phyloP scores from a whole-genome alignment of 2,329 filamentous ascomycete species.

The Bipolaris zeicola region DNA sequence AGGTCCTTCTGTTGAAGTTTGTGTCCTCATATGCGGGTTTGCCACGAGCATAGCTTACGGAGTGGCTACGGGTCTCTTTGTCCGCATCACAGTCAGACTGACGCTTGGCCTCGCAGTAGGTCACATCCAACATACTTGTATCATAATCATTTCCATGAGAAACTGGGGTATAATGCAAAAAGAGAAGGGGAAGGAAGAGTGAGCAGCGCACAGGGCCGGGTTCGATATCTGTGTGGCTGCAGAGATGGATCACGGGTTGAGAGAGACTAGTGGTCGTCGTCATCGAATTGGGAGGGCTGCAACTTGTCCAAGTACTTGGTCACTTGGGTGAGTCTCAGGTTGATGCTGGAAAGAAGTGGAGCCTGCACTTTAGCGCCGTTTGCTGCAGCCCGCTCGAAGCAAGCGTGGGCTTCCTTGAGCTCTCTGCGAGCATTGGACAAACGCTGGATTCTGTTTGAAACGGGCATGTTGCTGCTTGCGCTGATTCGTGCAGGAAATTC shows the following conservation, averaged over 20 bases:
- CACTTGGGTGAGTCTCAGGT: slow-evolving; percentile 18
- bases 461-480: not conserved
- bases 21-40: not conserved
- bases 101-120: not conserved
- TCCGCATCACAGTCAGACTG: not conserved
- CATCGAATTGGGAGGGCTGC: not conserved
- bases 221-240: not conserved
- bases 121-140: not conserved
- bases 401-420: slow-evolving; percentile 27
- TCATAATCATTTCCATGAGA: not conserved
- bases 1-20: not conserved
- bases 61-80: not conserved
- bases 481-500: slow-evolving; percentile 6
- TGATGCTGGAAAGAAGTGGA: slow-evolving; percentile 24
- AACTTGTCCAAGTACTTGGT: slow-evolving; percentile 4
- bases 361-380: slow-evolving; percentile 25
- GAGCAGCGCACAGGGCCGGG: not conserved
- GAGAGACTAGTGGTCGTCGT: not conserved
- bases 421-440: slow-evolving; percentile 29
- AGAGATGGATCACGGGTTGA: not conserved
- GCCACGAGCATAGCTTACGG: not conserved
- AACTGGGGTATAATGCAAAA: slow-evolving; percentile 7
- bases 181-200: not conserved
- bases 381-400: slow-evolving; percentile 30
- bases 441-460: slow-evolving; percentile 17